These are phyloP conservation scores for Nigrospora oryzae DNA, from an alignment of 2,329 filamentous ascomycete genomes.

Conservation along the genomic window DNA sequence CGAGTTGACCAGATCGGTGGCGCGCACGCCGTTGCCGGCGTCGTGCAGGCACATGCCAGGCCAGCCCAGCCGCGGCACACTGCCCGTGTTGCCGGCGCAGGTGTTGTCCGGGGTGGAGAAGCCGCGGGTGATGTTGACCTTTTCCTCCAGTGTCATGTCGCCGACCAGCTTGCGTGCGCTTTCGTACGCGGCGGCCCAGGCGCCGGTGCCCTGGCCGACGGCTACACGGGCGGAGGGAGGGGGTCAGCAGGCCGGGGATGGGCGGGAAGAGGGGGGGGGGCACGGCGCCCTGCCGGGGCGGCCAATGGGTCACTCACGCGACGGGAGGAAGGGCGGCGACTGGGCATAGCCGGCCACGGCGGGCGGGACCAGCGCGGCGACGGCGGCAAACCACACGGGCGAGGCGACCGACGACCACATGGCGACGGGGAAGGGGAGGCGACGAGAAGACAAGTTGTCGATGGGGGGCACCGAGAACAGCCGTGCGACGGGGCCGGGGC, in stretches of 20 bases:
- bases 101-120: slow-evolving; percentile 33
- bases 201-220: slow-evolving; percentile 20
- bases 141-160: slow-evolving; percentile 59
- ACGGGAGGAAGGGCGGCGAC: slow-evolving; percentile 18
- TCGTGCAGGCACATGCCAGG: slow-evolving; percentile 41
- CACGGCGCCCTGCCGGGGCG: background rate
- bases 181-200: slow-evolving; percentile 50
- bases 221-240: slow-evolving; percentile 12
- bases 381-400: too few species aligned
- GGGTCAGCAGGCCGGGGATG: background rate
- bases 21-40: slow-evolving; percentile 39
- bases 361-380: too few species aligned
- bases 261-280: background rate
- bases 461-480: too few species aligned
- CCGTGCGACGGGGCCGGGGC: too few species aligned
- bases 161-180: slow-evolving; percentile 48
- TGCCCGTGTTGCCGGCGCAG: slow-evolving; percentile 39
- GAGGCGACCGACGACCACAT: too few species aligned
- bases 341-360: slow-evolving; percentile 9
- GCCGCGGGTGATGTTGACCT: slow-evolving; percentile 42
- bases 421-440: too few species aligned
- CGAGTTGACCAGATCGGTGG: slow-evolving; percentile 37
- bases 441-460: too few species aligned
- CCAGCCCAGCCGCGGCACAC: slow-evolving; percentile 33
- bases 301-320: slow-evolving; percentile 14